Conservation (phyloP, 768 basidiomycete genomes). For the Pulveroboletus sp. region DNA sequence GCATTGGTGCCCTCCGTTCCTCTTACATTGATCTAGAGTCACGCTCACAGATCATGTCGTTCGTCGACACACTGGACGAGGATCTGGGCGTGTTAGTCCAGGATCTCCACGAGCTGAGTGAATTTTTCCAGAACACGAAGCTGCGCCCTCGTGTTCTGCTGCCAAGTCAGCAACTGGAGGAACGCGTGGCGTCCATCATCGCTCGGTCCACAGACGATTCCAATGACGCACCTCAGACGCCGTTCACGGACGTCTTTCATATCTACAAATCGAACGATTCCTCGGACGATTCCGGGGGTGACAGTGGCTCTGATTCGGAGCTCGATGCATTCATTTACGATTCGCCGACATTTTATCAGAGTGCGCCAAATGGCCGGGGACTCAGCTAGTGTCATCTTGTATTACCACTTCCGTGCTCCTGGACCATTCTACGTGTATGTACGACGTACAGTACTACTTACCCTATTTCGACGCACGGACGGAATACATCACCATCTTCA, state of each 20-base stretch:
- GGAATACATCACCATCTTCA: not conserved
- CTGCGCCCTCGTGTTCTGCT: constrained; percentile 32
- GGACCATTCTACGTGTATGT: constrained; percentile 1
- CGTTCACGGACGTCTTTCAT: constrained; percentile 72
- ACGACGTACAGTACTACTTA: not conserved
- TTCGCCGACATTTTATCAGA: constrained; percentile 42
- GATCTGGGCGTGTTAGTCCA: constrained; percentile 76
- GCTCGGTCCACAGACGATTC: constrained; percentile 65
- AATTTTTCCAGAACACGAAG: constrained; percentile 58
- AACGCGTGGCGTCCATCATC: constrained; percentile 75
- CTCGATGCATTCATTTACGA: constrained; percentile 62
- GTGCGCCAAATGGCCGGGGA: constrained; percentile 40
- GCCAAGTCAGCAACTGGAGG: constrained; percentile 63
- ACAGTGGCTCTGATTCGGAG: constrained; percentile 34
- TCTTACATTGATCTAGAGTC: constrained; percentile 72
- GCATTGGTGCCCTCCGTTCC: constrained; percentile 62
- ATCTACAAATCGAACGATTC: constrained; percentile 36
- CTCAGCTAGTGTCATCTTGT: constrained; percentile 10
- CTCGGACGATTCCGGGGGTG: constrained; percentile 47
- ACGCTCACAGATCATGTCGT: constrained; percentile 35
- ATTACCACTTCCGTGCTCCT: not conserved
- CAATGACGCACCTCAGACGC: constrained; percentile 65
- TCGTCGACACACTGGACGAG: constrained; percentile 42
- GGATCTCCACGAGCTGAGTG: constrained; percentile 70
- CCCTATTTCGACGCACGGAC: not conserved